Percentiles rank a stretch among this genome's conserved stretches.
These are phyloP conservation scores for Hortaea werneckii DNA, from an alignment of 2,329 filamentous ascomycete species.

Conservation along the genomic window DNA sequence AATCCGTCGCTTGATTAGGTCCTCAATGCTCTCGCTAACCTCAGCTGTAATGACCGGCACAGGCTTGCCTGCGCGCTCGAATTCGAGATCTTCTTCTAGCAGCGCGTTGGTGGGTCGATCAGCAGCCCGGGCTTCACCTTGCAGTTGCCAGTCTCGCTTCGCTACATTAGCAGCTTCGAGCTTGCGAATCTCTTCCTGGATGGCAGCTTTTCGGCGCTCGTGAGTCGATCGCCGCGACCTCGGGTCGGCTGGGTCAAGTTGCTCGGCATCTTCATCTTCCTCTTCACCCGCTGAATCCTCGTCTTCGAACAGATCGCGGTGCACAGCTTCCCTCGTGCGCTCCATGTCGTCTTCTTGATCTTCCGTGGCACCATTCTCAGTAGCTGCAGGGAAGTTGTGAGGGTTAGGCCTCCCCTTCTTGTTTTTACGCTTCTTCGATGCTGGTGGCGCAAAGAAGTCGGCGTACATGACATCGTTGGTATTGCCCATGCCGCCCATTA, in stretches of 20 bases:
- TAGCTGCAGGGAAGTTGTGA: conserved; percentile 33
- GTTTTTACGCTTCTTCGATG: conserved; percentile 53
- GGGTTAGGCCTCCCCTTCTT: conserved; percentile 47
- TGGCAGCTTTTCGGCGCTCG: conserved; percentile 74
- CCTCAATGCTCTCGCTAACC: conserved; percentile 81
- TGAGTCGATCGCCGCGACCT: conserved; percentile 69
- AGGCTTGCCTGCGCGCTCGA: conserved; percentile 89
- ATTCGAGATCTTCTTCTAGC: conserved; percentile 88
- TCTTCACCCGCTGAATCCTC: conserved; percentile 54
- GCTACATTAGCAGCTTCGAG: conserved; percentile 82
- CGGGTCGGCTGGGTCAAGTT: conserved; percentile 55
- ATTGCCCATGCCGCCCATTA: conserved; percentile 51
- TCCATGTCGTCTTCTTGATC: conserved; percentile 54
- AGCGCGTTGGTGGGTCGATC: conserved; percentile 85
- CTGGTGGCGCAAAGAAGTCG: conserved; percentile 85
- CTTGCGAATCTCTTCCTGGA: conserved; percentile 81
- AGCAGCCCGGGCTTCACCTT: conserved; percentile 73
- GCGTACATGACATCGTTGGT: conserved; percentile 85
- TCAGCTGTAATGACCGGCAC: conserved; percentile 89
- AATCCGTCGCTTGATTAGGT: conserved; percentile 87
- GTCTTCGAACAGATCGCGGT: conserved; percentile 83
- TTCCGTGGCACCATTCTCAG: conserved; percentile 29
- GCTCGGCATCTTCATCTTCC: conserved; percentile 48
- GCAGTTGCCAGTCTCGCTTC: conserved; percentile 81
- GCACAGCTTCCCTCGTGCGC: conserved; percentile 75